phyloP scores from a whole-genome alignment of 2,329 filamentous ascomycete species.

The Colletotrichum sp. region DNA sequence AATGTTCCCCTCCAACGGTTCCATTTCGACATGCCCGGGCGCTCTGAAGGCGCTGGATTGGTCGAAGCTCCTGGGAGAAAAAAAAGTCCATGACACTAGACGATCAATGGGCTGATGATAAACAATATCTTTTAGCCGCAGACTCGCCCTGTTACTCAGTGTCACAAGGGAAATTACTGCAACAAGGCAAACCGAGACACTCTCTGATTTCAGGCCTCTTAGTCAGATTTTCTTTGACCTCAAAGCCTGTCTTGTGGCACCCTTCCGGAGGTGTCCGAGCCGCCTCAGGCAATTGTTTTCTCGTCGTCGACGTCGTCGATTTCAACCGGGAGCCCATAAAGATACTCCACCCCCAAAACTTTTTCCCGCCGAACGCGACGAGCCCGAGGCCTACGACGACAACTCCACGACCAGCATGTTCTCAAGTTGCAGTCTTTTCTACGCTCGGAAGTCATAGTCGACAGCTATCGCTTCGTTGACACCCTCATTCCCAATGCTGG shows the following conservation, averaged over 20 bases:
- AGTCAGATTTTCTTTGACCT: neutral
- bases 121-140: neutral
- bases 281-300: neutral
- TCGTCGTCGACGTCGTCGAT: slow-evolving; percentile 7
- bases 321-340: neutral
- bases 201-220: neutral
- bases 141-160: neutral
- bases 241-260: neutral
- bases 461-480: slow-evolving; percentile 1
- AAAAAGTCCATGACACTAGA: neutral
- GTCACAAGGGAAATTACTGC: neutral
- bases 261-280: neutral
- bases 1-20: neutral
- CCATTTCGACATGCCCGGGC: neutral
- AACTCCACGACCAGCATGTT: slow-evolving; percentile 1
- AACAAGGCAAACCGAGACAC: neutral
- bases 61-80: neutral
- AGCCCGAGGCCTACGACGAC: neutral
- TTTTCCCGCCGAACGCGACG: slow-evolving; percentile 1
- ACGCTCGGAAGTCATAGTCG: slow-evolving; percentile 5
- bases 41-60: neutral
- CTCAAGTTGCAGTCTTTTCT: neutral
- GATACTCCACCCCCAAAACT: slow-evolving; percentile 13
- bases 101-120: slow-evolving; percentile 1
- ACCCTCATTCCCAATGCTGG: slow-evolving; percentile 51